These are phyloP conservation scores for Ambrosiella beaveri DNA, from an alignment of 2,329 filamentous ascomycete genomes.

Conservation along the genomic window DNA sequence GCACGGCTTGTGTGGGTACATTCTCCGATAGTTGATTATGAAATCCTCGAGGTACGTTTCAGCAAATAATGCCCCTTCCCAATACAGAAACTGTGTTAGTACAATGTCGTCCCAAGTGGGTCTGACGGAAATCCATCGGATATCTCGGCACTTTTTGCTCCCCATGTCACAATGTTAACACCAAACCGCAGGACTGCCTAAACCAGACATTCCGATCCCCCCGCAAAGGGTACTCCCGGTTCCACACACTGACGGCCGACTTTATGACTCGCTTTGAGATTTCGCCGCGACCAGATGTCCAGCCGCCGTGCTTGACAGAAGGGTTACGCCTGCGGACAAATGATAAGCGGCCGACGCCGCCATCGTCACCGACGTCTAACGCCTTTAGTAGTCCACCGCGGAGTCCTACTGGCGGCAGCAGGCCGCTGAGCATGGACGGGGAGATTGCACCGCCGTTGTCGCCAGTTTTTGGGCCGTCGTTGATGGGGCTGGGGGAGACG, in stretches of 20 bases:
- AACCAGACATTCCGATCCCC: neutral
- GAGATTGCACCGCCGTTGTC: no score
- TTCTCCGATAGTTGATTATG: neutral
- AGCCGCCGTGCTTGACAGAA: neutral
- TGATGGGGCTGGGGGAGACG: neutral
- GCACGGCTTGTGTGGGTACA: neutral
- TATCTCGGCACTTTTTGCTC: no score
- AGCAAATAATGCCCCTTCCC: neutral
- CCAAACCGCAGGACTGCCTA: neutral
- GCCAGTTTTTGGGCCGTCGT: neutral
- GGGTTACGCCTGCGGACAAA: neutral
- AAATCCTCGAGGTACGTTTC: neutral
- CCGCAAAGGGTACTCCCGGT: neutral
- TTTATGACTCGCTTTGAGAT: neutral
- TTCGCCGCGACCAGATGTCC: neutral
- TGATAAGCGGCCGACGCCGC: neutral
- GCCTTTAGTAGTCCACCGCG: neutral
- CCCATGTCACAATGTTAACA: no score
- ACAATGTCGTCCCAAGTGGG: no score
- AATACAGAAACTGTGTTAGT: neutral
- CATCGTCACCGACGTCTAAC: neutral
- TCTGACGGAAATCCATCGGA: no score
- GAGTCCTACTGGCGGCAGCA: neutral
- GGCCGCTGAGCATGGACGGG: neutral
- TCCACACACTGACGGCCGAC: neutral